Conservation (phyloP, 371 early-diverging fungal species). For the Parasitella parasitica region DNA sequence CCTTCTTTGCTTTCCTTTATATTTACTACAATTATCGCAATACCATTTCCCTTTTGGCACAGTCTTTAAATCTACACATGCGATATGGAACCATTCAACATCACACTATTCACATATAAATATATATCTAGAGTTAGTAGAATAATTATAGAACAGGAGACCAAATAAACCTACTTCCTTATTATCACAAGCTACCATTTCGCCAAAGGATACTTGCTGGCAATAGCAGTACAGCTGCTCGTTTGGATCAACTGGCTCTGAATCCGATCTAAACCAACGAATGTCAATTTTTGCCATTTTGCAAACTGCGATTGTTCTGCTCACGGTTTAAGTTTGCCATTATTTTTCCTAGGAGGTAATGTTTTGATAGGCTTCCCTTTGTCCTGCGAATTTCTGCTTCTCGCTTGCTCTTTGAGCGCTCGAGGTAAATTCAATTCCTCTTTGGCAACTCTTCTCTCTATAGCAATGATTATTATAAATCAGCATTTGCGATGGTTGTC, state of each 20-base stretch:
- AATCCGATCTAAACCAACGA: slow-evolving; percentile 18
- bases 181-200: slow-evolving; percentile 97
- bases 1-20: slow-evolving; percentile 22
- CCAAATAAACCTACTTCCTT: slow-evolving; percentile 63
- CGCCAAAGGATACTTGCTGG: slow-evolving; percentile 92
- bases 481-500: no score
- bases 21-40: slow-evolving; percentile 70
- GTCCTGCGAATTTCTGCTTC: slow-evolving; percentile 6
- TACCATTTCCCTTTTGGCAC: slow-evolving; percentile 93
- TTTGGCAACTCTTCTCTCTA: slow-evolving; percentile 19
- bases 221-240: slow-evolving; percentile 96
- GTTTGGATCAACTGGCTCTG: slow-evolving; percentile 91
- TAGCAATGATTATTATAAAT: background rate
- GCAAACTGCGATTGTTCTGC: background rate
- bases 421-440: slow-evolving; percentile 9
- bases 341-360: slow-evolving; percentile 16
- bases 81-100: slow-evolving; percentile 95
- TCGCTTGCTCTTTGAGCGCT: slow-evolving; percentile 14
- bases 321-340: slow-evolving; percentile 19
- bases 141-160: background rate
- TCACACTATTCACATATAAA: no score
- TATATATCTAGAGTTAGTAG: background rate
- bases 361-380: slow-evolving; percentile 18
- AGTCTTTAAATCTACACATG: slow-evolving; percentile 84
- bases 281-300: no score